phyloP scores from a whole-genome alignment of 75 land plant genomes.

The Cupressus sempervirens region DNA sequence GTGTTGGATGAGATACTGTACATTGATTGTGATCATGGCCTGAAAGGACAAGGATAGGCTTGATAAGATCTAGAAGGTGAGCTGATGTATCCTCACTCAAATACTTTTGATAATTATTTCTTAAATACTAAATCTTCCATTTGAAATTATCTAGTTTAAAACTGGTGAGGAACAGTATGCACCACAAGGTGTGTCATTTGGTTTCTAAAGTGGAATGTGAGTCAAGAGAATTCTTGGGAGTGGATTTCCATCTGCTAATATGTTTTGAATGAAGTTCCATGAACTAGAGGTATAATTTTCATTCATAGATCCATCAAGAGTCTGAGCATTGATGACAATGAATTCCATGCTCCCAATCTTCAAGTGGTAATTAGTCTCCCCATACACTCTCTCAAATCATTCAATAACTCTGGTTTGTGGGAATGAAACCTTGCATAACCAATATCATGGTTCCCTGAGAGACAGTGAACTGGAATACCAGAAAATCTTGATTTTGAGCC shows the following conservation, averaged over 20 bases:
- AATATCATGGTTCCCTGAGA: constrained; percentile 89
- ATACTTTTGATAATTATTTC: constrained; percentile 92
- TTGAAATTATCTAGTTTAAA: too few species aligned
- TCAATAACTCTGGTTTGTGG: constrained; percentile 42
- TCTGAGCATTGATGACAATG: constrained; percentile 73
- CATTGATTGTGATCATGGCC: constrained; percentile 98
- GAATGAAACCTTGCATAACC: constrained; percentile 56
- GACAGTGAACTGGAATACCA: constrained; percentile 41
- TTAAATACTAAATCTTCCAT: too few species aligned
- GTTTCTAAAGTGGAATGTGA: too few species aligned
- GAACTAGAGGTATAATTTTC: too few species aligned
- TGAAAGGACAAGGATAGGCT: constrained; percentile 75
- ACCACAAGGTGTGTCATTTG: too few species aligned
- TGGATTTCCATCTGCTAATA: too few species aligned
- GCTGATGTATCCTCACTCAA: constrained; percentile 58
- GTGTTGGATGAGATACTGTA: constrained; percentile 42
- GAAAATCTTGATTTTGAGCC: constrained; percentile 17
- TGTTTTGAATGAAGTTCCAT: too few species aligned
- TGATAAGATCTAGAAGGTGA: constrained; percentile 45
- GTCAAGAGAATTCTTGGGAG: too few species aligned
- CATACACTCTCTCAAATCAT: constrained; percentile 48
- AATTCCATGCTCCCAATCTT: constrained; percentile 68
- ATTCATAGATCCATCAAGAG: constrained; percentile 91
- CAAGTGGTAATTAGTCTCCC: constrained; percentile 38
- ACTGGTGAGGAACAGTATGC: too few species aligned